phyloP scores from a whole-genome alignment of 345 rosid genomes.

The Brassica carinata region DNA sequence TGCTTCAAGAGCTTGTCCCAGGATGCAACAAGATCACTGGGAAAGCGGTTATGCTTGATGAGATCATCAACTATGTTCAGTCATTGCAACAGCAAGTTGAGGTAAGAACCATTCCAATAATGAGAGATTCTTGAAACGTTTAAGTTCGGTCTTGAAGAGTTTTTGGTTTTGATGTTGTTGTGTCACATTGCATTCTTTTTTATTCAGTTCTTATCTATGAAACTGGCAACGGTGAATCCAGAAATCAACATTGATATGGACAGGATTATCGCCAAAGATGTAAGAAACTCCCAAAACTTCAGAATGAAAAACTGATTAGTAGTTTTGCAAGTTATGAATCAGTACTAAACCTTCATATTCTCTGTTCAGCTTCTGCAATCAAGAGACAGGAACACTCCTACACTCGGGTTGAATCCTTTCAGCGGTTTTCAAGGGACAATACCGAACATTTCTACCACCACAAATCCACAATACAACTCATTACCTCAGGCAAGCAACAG shows the following conservation, averaged over 20 bases:
- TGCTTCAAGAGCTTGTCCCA: constrained; percentile 95
- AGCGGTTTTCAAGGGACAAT: constrained; percentile 53
- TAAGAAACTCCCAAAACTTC: constrained; percentile 42
- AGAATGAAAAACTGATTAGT: neutral
- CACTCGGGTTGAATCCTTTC: constrained; percentile 54
- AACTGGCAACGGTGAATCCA: constrained; percentile 89
- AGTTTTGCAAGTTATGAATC: constrained; percentile 12
- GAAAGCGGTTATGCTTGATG: constrained; percentile 97
- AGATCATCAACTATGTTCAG: constrained; percentile 96
- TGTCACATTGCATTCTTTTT: no score
- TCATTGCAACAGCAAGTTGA: constrained; percentile 96
- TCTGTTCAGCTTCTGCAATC: constrained; percentile 61
- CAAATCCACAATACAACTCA: constrained; percentile 59
- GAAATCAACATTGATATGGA: constrained; percentile 69
- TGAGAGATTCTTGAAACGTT: constrained; percentile 15
- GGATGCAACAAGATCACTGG: constrained; percentile 99
- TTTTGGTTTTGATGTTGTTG: neutral
- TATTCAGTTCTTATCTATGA: constrained; percentile 63
- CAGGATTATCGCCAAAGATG: constrained; percentile 79
- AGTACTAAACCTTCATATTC: constrained; percentile 16
- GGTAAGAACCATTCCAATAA: constrained; percentile 49
- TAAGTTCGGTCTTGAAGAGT: constrained; percentile 4
- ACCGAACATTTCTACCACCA: constrained; percentile 49
- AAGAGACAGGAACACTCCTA: constrained; percentile 49
- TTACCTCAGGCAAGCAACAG: constrained; percentile 55